These are phyloP conservation scores for Leishmania lainsoni DNA, from an alignment of 208 protist species.

Conservation along the genomic window DNA sequence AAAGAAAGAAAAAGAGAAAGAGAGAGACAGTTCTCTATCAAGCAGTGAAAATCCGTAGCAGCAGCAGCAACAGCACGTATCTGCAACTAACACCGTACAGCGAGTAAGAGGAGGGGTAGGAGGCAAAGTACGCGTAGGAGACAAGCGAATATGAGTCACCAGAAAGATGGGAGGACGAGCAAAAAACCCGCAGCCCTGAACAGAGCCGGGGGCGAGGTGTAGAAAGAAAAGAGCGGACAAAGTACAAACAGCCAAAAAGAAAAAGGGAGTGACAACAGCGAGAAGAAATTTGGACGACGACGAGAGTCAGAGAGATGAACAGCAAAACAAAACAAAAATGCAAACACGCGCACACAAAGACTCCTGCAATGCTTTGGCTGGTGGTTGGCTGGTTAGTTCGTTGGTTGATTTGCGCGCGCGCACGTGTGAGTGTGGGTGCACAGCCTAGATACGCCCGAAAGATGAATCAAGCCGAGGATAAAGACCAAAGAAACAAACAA, in stretches of 20 bases:
- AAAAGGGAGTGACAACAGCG: background rate
- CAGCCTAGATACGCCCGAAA: background rate
- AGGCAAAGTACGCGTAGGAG: background rate
- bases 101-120: background rate
- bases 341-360: background rate
- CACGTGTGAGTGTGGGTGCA: no score
- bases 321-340: background rate
- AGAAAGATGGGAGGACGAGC: background rate
- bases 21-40: background rate
- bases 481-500: slow-evolving; percentile 27
- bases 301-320: background rate
- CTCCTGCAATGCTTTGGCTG: background rate
- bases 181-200: background rate
- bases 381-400: no score
- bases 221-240: background rate
- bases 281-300: background rate
- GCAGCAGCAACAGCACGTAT: background rate
- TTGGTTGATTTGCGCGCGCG: background rate
- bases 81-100: background rate
- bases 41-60: background rate
- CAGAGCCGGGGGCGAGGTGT: no score
- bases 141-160: background rate
- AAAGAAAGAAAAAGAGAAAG: background rate
- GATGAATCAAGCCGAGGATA: background rate
- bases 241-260: background rate